Base-by-base conservation (phyloP, 1,284 basidiomycete species). In the Apiotrichum porosum region DNA sequence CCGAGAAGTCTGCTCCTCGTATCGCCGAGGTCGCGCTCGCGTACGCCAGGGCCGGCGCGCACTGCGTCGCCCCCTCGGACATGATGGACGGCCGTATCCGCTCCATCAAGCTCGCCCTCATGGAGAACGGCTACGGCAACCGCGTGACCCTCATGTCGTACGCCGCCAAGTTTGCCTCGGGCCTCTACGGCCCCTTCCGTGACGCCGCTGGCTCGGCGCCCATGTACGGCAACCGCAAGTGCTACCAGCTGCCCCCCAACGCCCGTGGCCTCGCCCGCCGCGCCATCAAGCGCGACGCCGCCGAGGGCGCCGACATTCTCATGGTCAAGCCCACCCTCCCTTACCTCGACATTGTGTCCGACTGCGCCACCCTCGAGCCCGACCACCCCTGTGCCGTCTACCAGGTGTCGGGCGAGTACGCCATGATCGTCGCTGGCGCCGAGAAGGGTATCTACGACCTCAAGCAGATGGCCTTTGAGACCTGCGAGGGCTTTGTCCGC, bases 31-130 rank as follows among this genome's bases (percentile, higher is more conserved):
- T 99, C 18, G 92, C 95, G 0, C 78, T 97, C 40, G 84, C 81
- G 60, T 99, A 99, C 61, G 94, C 94, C 2, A 79, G 80, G 54
- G 95, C 94, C 0, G 95, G 95, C 12, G 95, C 91, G 0, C 90
- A 98, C 73, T 94, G 92, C 65, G 94, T 99, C 50, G 95, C 95
- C 2, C 95, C 95, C 2, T 95, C 90, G 67, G 95, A 98, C 73
- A 99, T 99, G 95, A 98, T 98, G 93, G 95, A 99, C 68, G 94
- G 93, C 0, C 79, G 94, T 21, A 84, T 99, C 52, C 82, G 81
- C 49, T 82, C 84, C 9, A 98, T 99, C 75, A 98, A 97, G 74
- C 77, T 82, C 33, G 81, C 79, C 1, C 77, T 99, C 48, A 86
- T 95, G 50, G 83, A 88, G 52, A 80, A 80, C 33, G 88, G 91